phyloP scores from a whole-genome alignment of 78 protist genomes.

The Dictyostelium discoideum region DNA sequence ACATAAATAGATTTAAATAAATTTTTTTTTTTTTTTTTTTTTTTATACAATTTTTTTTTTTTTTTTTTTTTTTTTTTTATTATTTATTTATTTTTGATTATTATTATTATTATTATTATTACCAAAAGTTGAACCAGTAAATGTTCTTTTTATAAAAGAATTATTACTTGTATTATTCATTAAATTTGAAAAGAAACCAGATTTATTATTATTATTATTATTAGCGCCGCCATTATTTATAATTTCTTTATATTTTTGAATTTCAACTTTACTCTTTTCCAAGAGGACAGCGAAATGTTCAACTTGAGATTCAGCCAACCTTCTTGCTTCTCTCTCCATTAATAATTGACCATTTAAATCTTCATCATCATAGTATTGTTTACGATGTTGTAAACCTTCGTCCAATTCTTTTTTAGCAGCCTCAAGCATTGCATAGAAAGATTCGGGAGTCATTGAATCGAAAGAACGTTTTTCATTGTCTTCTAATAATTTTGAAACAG shows the following conservation, averaged over 20 bases:
- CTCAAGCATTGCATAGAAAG: conserved; percentile 75
- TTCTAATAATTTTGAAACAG: conserved; percentile 30
- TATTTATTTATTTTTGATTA: background rate
- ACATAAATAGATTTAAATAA: background rate
- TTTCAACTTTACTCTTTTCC: conserved; percentile 59
- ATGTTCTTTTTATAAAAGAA: conserved; percentile 21
- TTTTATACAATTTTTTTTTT: background rate
- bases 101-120: background rate
- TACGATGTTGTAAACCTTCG: conserved; percentile 53
- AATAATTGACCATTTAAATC: conserved; percentile 61
- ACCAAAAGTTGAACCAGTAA: conserved; percentile 23
- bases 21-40: too few relatives aligned
- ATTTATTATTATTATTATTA: background rate
- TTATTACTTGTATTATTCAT: conserved; percentile 5
- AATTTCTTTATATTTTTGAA: conserved; percentile 37
- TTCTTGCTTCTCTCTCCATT: conserved; percentile 75
- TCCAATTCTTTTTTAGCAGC: conserved; percentile 48
- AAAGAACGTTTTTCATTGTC: background rate
- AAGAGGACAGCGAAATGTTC: conserved; percentile 61
- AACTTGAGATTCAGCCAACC: conserved; percentile 71
- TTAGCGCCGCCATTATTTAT: conserved; percentile 5
- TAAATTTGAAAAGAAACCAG: conserved; percentile 27
- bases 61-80: background rate
- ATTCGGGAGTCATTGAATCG: conserved; percentile 45
- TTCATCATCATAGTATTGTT: conserved; percentile 67